Conservation (phyloP, 345 rosid species). For the Chamaenerion angustifolium region DNA sequence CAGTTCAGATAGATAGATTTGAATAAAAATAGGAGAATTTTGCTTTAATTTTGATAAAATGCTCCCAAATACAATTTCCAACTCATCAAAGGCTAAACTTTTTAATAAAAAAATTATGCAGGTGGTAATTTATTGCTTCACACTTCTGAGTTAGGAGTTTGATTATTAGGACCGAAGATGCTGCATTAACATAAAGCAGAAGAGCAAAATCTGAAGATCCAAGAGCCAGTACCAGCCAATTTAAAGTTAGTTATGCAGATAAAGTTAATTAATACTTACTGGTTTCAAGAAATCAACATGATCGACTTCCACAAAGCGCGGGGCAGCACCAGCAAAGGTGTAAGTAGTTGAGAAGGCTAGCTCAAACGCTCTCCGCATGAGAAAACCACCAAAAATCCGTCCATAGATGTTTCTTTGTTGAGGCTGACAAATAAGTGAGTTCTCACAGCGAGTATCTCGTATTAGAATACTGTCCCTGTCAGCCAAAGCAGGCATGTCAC, state of each 20-base stretch:
- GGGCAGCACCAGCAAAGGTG: conserved; percentile 74
- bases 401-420: conserved; percentile 84
- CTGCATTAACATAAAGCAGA: too few relatives aligned
- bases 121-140: too few relatives aligned
- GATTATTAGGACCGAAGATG: too few relatives aligned
- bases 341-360: conserved; percentile 75
- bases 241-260: too few relatives aligned
- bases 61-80: too few relatives aligned
- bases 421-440: conserved; percentile 75
- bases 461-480: conserved; percentile 82
- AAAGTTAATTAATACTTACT: conserved; percentile 26
- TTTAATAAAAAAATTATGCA: too few relatives aligned
- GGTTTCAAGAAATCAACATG: conserved; percentile 80
- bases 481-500: conserved; percentile 90
- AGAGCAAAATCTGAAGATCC: too few relatives aligned
- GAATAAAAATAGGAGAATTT: too few relatives aligned
- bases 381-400: conserved; percentile 74
- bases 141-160: too few relatives aligned
- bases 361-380: conserved; percentile 81
- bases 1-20: too few relatives aligned
- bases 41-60: too few relatives aligned
- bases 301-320: conserved; percentile 70
- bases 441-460: conserved; percentile 44
- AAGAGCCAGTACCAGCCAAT: background rate
- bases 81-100: too few relatives aligned